A percentile compares a stretch with the other conserved stretches of the same genome.
Conservation (phyloP, 495 filamentous ascomycete species). For the Neurospora sp. region DNA sequence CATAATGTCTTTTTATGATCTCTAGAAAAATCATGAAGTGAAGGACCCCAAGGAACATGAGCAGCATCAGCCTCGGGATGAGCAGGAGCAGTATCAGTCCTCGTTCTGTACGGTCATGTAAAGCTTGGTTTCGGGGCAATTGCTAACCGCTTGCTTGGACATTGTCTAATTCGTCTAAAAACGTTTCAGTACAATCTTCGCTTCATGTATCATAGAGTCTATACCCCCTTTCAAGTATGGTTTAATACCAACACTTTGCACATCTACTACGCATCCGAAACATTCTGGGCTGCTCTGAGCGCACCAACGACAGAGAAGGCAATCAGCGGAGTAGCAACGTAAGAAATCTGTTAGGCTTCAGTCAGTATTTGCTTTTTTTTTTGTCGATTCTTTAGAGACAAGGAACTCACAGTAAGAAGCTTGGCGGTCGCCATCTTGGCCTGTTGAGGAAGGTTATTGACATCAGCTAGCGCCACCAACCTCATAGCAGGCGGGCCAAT, state of each 20-base stretch:
- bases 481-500: constrained; percentile 63
- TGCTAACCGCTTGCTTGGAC: not conserved
- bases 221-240: not conserved
- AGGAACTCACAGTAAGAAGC: constrained; percentile 48
- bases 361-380: not conserved
- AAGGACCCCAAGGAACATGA: not conserved
- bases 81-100: not conserved
- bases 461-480: constrained; percentile 55
- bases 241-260: not conserved
- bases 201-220: not conserved
- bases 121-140: not conserved
- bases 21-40: not conserved
- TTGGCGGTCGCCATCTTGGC: constrained; percentile 64
- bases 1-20: not conserved
- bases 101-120: not conserved
- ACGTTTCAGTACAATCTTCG: not conserved
- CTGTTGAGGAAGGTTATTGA: constrained; percentile 45
- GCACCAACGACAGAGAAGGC: not conserved
- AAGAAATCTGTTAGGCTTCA: not conserved
- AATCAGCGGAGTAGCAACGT: not conserved
- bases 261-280: not conserved
- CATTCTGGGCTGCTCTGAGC: not conserved
- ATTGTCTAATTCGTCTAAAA: not conserved
- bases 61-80: not conserved
- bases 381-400: too few relatives aligned